phyloP scores from a whole-genome alignment of 805 yeast species.

The Torulaspora franciscae region DNA sequence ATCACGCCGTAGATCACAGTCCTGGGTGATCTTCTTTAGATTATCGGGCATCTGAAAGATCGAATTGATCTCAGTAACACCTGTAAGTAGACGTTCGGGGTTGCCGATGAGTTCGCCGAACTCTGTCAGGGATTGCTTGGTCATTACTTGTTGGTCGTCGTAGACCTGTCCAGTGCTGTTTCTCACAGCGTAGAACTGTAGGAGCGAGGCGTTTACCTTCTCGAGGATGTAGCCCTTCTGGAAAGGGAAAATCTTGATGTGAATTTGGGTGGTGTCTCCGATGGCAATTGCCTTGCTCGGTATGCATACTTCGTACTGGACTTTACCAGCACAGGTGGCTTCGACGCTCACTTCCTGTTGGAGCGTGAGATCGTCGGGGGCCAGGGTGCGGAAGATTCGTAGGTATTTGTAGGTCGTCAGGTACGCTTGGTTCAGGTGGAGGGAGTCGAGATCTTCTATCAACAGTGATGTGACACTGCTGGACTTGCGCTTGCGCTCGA shows the following conservation, averaged over 20 bases:
- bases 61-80: conserved; percentile 61
- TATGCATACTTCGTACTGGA: conserved; percentile 79
- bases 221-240: conserved; percentile 73
- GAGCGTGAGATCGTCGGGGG: conserved; percentile 60
- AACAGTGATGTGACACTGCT: conserved; percentile 40
- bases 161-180: conserved; percentile 53
- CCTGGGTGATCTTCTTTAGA: conserved; percentile 72
- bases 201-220: conserved; percentile 55
- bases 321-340: conserved; percentile 83
- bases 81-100: conserved; percentile 36
- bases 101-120: conserved; percentile 41
- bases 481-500: conserved; percentile 47
- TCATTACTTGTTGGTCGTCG: conserved; percentile 56
- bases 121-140: conserved; percentile 45
- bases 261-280: conserved; percentile 69
- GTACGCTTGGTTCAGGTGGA: conserved; percentile 15
- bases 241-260: conserved; percentile 68
- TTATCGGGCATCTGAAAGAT: conserved; percentile 62
- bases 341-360: conserved; percentile 83
- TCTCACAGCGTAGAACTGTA: conserved; percentile 58
- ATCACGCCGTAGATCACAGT: conserved; percentile 63
- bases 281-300: conserved; percentile 85
- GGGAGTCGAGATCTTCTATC: conserved; percentile 6
- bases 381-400: conserved; percentile 74
- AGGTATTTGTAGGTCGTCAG: conserved; percentile 51